These are phyloP conservation scores for Blastobotrys arbuscula DNA, from an alignment of 1,139 yeast species.

Conservation along the genomic window DNA sequence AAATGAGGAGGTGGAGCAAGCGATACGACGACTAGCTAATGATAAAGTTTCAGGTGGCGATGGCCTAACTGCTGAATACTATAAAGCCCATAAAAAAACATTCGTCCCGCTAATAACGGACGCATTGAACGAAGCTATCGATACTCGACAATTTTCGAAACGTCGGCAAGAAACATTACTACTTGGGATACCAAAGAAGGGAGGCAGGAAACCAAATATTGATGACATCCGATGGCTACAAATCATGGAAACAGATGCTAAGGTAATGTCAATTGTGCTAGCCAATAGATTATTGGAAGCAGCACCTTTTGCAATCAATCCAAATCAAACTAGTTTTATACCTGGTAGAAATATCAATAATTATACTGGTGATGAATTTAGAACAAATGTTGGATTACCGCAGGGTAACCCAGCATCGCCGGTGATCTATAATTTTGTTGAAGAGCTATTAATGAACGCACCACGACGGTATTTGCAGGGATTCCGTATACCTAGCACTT, in stretches of 20 bases:
- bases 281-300: not conserved
- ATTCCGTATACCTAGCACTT: no score
- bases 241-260: not conserved
- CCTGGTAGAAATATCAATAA: no score
- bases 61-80: not conserved
- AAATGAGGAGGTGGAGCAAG: not conserved
- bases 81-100: not conserved
- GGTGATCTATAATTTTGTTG: no score
- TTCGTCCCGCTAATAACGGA: not conserved
- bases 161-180: not conserved
- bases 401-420: no score
- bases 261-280: not conserved
- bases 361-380: no score
- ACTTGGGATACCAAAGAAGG: not conserved
- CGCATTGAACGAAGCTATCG: not conserved
- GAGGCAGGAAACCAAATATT: not conserved
- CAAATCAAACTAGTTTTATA: not conserved
- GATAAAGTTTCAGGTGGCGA: not conserved
- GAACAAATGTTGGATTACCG: no score
- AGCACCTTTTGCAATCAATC: not conserved
- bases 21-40: not conserved
- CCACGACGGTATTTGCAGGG: no score
- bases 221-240: not conserved
- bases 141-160: not conserved
- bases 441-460: no score